phyloP scores from a whole-genome alignment of 331 rosid species.

The Acacia pycnantha region DNA sequence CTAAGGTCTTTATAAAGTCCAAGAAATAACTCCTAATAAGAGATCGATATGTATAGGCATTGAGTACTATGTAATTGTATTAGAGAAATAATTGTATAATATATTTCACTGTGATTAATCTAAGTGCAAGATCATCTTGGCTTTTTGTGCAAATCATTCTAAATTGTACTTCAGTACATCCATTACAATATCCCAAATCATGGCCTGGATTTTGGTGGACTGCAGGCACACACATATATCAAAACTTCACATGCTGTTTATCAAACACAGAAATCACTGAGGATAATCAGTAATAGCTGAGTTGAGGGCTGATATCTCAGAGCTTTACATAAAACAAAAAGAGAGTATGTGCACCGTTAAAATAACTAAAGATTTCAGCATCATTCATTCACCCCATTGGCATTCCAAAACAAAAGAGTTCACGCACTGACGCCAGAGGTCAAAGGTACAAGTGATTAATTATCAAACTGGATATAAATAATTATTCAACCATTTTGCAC shows the following conservation, averaged over 20 bases:
- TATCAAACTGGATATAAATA: slow-evolving; percentile 11
- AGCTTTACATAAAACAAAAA: slow-evolving; percentile 15
- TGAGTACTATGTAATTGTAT: neutral
- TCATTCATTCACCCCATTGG: neutral
- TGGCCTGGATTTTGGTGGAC: slow-evolving; percentile 2
- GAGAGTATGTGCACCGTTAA: neutral
- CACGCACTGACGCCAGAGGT: neutral
- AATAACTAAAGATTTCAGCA: neutral
- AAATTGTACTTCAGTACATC: slow-evolving; percentile 1
- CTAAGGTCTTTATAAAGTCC: neutral
- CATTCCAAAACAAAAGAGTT: slow-evolving; percentile 22
- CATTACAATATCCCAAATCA: slow-evolving; percentile 9
- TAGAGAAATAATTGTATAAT: neutral
- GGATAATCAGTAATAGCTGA: neutral
- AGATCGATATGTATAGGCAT: neutral
- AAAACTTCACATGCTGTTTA: slow-evolving; percentile 5
- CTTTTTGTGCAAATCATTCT: neutral
- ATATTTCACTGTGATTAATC: neutral
- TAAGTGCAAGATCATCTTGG: neutral
- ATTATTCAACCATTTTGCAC: neutral
- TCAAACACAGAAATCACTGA: neutral
- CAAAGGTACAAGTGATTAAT: slow-evolving; percentile 4
- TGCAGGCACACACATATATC: neutral
- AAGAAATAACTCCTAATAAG: neutral
- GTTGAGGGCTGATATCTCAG: neutral